Base-by-base conservation (phyloP, 495 filamentous ascomycete genomes). In the Glarea lozoyensis region DNA sequence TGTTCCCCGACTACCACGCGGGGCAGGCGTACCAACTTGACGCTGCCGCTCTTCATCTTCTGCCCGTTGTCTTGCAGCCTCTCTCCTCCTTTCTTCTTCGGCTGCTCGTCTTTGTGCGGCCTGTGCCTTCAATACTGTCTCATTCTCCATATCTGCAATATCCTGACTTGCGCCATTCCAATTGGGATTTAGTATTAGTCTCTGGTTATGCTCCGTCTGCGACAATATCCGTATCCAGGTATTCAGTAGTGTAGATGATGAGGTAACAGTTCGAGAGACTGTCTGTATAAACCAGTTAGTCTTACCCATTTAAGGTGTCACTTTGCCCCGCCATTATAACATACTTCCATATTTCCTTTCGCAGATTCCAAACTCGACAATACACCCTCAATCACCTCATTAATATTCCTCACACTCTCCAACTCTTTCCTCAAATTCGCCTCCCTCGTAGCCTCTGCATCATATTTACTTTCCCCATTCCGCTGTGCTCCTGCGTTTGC, bases 171-270 rank as follows among this genome's bases (percentile, higher is more conserved):
- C 84, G 37, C 92, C 92, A 48, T 92, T 80, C 92, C 92, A 98
- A 37, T 78, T 68, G 2, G 84, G 83, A 50, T 90, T 85, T 25
- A 96, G 75, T 20, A 98, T 82, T 33, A 97, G 65, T 3, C 92
- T 80, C 56, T 97, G 88, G 55, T 93, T 97, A 60, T 98, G 89
- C 63, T 98, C 92, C 0, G 92, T 96, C 58, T 96, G 92, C 17
- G 84, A 89, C 3, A 98, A 75, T 48, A 97, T 96, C 43, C 88
- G 80, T 32, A 88, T 93, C 88, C 88, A 98, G 19, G 92, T 92
- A 52, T 89, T 87, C 25, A 98, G 75, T n/a, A 98, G 76, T 0
- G 86, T 87, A 25, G 88, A 89, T n/a, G 90, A 87, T 33, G 85
- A 88, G 40, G 74, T 67, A 19, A 96, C 85, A 2, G 92, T 96